Conservation (phyloP, 2,329 filamentous ascomycete species). For the Venturia nashicola region DNA sequence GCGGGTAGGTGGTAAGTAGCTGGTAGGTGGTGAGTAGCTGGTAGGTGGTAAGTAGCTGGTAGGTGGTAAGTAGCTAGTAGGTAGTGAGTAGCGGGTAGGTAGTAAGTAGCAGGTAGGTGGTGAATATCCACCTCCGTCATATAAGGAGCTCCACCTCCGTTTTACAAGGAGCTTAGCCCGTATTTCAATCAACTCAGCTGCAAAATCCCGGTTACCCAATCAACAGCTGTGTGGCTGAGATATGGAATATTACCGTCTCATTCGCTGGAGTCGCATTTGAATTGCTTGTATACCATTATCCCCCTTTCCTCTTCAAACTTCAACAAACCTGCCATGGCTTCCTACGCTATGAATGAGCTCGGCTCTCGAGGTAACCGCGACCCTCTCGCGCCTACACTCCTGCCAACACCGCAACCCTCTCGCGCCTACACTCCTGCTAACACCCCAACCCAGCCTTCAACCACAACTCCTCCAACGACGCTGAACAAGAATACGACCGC, state of each 20-base stretch:
- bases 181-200: too few species aligned
- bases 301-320: too few species aligned
- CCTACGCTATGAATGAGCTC: slow-evolving; percentile 6
- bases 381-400: not conserved
- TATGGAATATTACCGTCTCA: too few species aligned
- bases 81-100: too few species aligned
- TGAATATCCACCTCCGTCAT: too few species aligned
- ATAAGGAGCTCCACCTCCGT: too few species aligned
- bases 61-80: too few species aligned
- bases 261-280: not conserved
- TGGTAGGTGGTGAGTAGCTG: too few species aligned
- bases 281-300: too few species aligned
- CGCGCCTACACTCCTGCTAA: not conserved
- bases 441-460: slow-evolving; percentile 51
- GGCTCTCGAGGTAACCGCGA: slow-evolving; percentile 13
- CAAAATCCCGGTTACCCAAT: not conserved
- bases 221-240: not conserved
- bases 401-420: not conserved
- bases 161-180: not conserved
- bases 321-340: not conserved
- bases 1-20: too few species aligned
- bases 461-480: slow-evolving; percentile 51
- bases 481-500: slow-evolving; percentile 84
- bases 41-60: too few species aligned
- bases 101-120: too few species aligned